Conservation (phyloP, 1,139 yeast genomes). For the Taphrina pruni region DNA sequence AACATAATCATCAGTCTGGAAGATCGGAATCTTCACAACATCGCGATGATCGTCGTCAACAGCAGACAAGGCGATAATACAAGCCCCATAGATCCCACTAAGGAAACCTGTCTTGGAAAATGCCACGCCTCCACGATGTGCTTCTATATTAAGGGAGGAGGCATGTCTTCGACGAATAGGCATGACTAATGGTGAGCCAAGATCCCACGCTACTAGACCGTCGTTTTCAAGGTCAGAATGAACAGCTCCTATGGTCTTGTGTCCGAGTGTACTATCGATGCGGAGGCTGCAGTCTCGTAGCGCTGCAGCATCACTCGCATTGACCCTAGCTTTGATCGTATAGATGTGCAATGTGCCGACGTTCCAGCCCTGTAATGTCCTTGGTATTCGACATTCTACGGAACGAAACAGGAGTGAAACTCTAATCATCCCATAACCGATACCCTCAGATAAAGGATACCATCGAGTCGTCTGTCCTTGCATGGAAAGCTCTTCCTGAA, state of each 20-base stretch:
- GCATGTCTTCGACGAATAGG: slow-evolving; percentile 36
- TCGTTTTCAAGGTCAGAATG: slow-evolving; percentile 10
- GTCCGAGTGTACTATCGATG: slow-evolving; percentile 29
- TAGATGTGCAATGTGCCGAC: slow-evolving; percentile 40
- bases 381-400: slow-evolving; percentile 32
- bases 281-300: slow-evolving; percentile 36
- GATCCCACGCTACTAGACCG: slow-evolving; percentile 31
- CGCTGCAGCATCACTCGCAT: slow-evolving; percentile 30
- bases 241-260: slow-evolving; percentile 38
- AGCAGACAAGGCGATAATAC: slow-evolving; percentile 33
- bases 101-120: slow-evolving; percentile 35
- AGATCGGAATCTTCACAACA: slow-evolving; percentile 25
- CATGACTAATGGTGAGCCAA: slow-evolving; percentile 19
- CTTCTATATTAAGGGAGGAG: slow-evolving; percentile 28
- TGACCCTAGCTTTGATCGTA: slow-evolving; percentile 22
- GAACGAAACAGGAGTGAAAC: slow-evolving; percentile 41
- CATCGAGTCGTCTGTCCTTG: slow-evolving; percentile 41
- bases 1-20: slow-evolving; percentile 38
- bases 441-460: slow-evolving; percentile 42
- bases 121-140: slow-evolving; percentile 38
- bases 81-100: slow-evolving; percentile 35
- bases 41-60: slow-evolving; percentile 33
- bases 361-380: slow-evolving; percentile 42
- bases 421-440: slow-evolving; percentile 41
- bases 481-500: slow-evolving; percentile 26